Conservation (phyloP, 768 basidiomycete genomes). For the Suillus subalutaceus region DNA sequence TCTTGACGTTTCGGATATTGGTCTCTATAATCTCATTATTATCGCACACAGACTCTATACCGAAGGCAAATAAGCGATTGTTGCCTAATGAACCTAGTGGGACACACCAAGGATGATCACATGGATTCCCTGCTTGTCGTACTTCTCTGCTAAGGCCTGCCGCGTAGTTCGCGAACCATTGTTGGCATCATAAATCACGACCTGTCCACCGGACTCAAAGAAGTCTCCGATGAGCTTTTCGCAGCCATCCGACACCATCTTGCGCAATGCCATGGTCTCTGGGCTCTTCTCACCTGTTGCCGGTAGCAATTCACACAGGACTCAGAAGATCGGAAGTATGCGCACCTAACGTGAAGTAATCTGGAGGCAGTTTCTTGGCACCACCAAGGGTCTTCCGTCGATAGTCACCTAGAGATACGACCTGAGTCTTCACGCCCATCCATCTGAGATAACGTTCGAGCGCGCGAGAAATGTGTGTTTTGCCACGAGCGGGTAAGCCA, state of each 20-base stretch:
- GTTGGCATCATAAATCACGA: slow-evolving; percentile 98
- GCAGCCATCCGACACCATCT: slow-evolving; percentile 77
- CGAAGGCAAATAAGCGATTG: slow-evolving; percentile 12
- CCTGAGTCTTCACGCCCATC: slow-evolving; percentile 96
- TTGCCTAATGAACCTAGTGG: neutral
- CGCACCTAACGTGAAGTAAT: slow-evolving; percentile 88
- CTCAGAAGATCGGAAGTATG: slow-evolving; percentile 1
- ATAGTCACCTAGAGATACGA: slow-evolving; percentile 95
- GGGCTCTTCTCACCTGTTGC: slow-evolving; percentile 72
- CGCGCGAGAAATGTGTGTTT: slow-evolving; percentile 95
- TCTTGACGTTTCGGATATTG: slow-evolving; percentile 96
- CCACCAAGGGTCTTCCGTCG: slow-evolving; percentile 88
- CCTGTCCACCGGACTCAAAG: slow-evolving; percentile 87
- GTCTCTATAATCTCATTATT: slow-evolving; percentile 90
- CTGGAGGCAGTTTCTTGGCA: slow-evolving; percentile 83
- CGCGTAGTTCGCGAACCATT: slow-evolving; percentile 77
- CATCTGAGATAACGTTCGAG: slow-evolving; percentile 97
- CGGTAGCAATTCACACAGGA: slow-evolving; percentile 1
- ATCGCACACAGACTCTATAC: slow-evolving; percentile 85
- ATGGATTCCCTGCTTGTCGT: slow-evolving; percentile 85
- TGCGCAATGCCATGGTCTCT: slow-evolving; percentile 79
- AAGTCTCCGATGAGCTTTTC: slow-evolving; percentile 89
- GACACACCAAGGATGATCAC: slow-evolving; percentile 86
- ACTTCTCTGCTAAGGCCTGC: slow-evolving; percentile 78
- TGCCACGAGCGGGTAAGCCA: slow-evolving; percentile 91